A percentile compares a stretch with the other conserved stretches of the same genome.
Conservation (phyloP, 2,329 filamentous ascomycete genomes). For the Sphaerulina vaccinii region DNA sequence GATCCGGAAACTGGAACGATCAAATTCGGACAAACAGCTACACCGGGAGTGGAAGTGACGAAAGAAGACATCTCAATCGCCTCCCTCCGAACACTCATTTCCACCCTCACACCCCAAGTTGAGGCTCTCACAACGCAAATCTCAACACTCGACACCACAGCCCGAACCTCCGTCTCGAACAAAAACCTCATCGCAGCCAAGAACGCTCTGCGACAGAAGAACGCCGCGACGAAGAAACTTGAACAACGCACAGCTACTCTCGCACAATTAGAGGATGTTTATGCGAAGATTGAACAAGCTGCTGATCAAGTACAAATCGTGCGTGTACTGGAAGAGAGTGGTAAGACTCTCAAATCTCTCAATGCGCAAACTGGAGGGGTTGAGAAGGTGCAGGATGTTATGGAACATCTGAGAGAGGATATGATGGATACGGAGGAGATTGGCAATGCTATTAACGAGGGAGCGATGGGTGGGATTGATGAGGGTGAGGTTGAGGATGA, state of each 20-base stretch:
- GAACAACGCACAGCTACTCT: constrained; percentile 70
- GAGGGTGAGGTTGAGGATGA: constrained; percentile 86
- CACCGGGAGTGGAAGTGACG: constrained; percentile 66
- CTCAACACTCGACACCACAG: constrained; percentile 51
- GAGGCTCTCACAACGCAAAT: constrained; percentile 61
- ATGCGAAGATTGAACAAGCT: constrained; percentile 80
- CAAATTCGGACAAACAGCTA: constrained; percentile 58
- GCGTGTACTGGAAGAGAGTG: constrained; percentile 75
- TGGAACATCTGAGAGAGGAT: constrained; percentile 72
- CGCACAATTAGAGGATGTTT: constrained; percentile 77
- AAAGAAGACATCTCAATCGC: constrained; percentile 80
- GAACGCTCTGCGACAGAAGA: constrained; percentile 77
- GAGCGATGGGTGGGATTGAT: constrained; percentile 56
- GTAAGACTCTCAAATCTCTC: constrained; percentile 67
- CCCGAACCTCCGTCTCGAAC: constrained; percentile 66
- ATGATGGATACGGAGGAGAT: constrained; percentile 83
- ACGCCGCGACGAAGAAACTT: constrained; percentile 72
- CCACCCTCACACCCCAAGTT: constrained; percentile 65
- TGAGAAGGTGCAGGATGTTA: constrained; percentile 71
- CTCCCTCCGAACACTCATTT: constrained; percentile 71
- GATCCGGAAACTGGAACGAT: constrained; percentile 54
- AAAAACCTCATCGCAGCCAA: constrained; percentile 76
- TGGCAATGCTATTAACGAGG: constrained; percentile 69
- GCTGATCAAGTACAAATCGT: constrained; percentile 81
- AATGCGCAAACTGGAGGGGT: constrained; percentile 76